Evolutionary conservation across 176 grass and related monocot genomes (phyloP), one percentile per base, ranked within the genome.

Genomic region (Oryza glaberrima): DNA sequence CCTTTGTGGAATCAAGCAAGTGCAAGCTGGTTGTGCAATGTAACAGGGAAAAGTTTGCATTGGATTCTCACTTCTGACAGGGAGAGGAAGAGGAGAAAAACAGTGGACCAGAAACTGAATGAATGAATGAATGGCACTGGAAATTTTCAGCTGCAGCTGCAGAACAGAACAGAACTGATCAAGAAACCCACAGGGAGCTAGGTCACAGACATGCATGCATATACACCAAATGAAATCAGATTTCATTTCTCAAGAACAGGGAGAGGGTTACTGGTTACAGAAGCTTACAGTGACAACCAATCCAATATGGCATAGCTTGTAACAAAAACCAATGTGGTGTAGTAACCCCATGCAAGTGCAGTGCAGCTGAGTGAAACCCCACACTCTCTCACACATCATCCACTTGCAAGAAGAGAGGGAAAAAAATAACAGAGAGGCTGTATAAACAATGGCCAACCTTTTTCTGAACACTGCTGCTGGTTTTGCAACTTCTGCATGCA

Each of bases 371-470:
- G 89, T 87, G 89, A 83, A 91, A 70, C 76, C 83, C 88, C 83
- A 81, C 43, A 10, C 43, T 44, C 43, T 44, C 81, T 87, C 76
- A 72, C 73, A 83, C 80, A 73, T 23, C 10, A 75, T 75, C 85
- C 84, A 87, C 89, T 91, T 87, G 84, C 89, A 80, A 52, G 77
- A 77, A 46, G 75, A 79, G 81, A 79, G 46, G 46, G 12, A 74
- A 77, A 77, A 44, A 58, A 7, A 32, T 32, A 32, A 19, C 4
- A 58, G 7, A 58, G 54, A 45, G 70, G 69, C 84, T 70, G 44
- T 76, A 87, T 81, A 83, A 91, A 84, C 81, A 91, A 76, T 84
- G 89, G 76, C 85, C 82, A 91, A 83, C 77, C 89, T 85, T 85
- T 85, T 84, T 76, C 77, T 72, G 80, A 79, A 79, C 70, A 73